phyloP scores from a whole-genome alignment of 306 rosid species.

The Trifolium pratense region DNA sequence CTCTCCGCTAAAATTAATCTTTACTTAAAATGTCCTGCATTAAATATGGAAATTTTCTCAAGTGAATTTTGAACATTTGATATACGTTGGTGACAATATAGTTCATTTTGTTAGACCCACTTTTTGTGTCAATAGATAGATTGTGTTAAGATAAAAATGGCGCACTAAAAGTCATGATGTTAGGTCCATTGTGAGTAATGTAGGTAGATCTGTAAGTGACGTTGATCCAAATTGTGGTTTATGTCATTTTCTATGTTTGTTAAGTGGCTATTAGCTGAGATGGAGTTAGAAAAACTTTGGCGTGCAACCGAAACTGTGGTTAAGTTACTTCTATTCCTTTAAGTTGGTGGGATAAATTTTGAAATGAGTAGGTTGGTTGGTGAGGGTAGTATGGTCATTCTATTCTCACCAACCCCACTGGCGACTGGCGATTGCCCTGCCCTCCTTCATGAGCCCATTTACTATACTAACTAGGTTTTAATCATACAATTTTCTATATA shows the following conservation, averaged over 20 bases:
- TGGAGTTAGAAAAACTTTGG: background rate
- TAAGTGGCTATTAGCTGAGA: background rate
- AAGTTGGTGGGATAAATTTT: background rate
- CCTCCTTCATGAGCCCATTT: background rate
- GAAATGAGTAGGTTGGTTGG: constrained; percentile 1
- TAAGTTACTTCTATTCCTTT: background rate
- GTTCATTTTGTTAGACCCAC: too few relatives aligned
- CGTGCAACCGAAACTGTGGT: background rate
- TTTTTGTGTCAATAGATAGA: too few relatives aligned
- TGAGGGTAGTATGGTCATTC: constrained; percentile 6
- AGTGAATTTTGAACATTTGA: too few relatives aligned
- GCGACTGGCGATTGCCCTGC: too few relatives aligned
- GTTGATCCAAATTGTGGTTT: background rate
- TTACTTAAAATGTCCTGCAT: too few relatives aligned
- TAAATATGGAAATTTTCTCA: too few relatives aligned
- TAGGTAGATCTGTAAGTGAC: background rate
- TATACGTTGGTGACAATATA: too few relatives aligned
- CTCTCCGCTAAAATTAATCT: too few relatives aligned
- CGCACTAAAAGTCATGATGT: too few relatives aligned
- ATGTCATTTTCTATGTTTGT: background rate
- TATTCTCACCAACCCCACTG: constrained; percentile 6
- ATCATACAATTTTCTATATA: background rate
- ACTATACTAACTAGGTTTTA: background rate
- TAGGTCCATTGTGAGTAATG: too few relatives aligned
- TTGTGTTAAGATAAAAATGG: too few relatives aligned